Evolutionary conservation across 75 land plant genomes (phyloP).

Genomic region (Adiantum capillusveneris): DNA sequence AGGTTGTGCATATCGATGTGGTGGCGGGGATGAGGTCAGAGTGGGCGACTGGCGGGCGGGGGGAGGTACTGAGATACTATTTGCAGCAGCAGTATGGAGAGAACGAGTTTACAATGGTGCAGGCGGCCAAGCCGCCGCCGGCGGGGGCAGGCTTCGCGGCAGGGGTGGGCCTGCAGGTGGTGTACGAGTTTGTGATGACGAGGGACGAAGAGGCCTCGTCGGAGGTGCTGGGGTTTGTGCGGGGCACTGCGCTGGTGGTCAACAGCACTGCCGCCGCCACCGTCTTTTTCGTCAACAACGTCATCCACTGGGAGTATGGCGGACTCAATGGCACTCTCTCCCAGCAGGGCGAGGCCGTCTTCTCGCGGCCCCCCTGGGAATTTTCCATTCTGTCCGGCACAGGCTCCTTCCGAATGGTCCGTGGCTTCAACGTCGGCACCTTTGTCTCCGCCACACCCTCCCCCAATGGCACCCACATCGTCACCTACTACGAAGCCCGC

Average conservation of each 20-base stretch:
- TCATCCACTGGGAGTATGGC: neutral
- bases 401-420: neutral
- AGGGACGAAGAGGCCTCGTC: neutral
- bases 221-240: neutral
- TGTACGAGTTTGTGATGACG: neutral
- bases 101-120: constrained; percentile 1
- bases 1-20: too few species aligned
- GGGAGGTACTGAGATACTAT: neutral
- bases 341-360: neutral
- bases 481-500: neutral
- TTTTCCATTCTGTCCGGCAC: neutral
- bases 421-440: neutral
- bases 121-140: neutral
- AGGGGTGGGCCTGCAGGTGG: constrained; percentile 1
- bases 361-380: neutral
- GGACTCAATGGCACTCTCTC: neutral
- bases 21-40: too few species aligned
- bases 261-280: neutral
- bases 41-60: too few species aligned
- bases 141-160: neutral
- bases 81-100: neutral
- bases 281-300: neutral
- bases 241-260: neutral
- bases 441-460: neutral
- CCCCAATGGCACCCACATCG: neutral